These are phyloP conservation scores for Mucor piriformis DNA, from an alignment of 371 early-diverging fungal species.

Conservation along the genomic window DNA sequence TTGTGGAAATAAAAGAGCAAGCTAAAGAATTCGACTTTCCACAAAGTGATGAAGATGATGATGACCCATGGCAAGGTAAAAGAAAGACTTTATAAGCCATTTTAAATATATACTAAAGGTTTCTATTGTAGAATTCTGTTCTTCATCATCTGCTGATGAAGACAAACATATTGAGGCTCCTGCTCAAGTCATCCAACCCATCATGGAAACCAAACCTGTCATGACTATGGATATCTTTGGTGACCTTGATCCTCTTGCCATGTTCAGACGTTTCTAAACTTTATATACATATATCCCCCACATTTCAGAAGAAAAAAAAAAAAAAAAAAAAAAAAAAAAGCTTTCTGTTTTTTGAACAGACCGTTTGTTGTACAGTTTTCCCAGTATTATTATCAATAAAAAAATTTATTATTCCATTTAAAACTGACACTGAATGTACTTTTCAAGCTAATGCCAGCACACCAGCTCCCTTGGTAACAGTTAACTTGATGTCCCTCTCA, in stretches of 20 bases:
- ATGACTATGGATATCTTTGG: constrained; percentile 11
- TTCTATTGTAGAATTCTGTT: constrained; percentile 19
- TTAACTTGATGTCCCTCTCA: too few relatives aligned
- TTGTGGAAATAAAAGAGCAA: background rate
- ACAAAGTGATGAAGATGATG: constrained; percentile 20
- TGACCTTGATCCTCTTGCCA: constrained; percentile 18
- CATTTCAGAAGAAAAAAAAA: background rate
- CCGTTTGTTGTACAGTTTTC: background rate
- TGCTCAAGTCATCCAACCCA: constrained; percentile 6
- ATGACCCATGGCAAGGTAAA: constrained; percentile 26
- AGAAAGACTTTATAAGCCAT: background rate
- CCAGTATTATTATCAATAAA: background rate
- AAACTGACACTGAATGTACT: background rate
- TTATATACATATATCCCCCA: background rate
- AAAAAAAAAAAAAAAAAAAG: background rate
- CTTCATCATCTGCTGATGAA: constrained; percentile 17
- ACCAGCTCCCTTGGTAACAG: background rate
- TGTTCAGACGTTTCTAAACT: constrained; percentile 14
- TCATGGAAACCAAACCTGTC: constrained; percentile 1
- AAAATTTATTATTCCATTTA: background rate
- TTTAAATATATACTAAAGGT: background rate
- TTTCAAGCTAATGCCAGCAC: background rate
- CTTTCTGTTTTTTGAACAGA: background rate
- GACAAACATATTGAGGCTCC: background rate
- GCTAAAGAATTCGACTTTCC: background rate